Conservation (phyloP, 1,284 basidiomycete genomes). For the Trametes pubescens region DNA sequence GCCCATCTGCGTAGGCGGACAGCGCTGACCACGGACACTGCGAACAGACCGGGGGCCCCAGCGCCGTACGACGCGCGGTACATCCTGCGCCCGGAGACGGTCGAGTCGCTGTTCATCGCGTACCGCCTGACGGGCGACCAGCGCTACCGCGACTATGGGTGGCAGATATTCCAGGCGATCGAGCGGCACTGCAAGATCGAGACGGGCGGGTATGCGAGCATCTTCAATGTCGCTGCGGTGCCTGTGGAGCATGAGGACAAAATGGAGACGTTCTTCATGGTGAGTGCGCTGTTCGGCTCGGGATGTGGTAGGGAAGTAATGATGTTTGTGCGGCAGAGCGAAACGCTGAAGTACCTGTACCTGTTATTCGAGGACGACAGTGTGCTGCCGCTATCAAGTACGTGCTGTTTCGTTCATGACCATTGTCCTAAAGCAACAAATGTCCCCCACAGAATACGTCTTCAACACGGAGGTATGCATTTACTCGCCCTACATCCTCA, state of each 20-base stretch:
- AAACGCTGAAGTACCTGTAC: slow-evolving; percentile 96
- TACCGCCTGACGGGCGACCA: slow-evolving; percentile 86
- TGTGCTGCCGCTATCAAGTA: slow-evolving; percentile 78
- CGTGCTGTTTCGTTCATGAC: slow-evolving; percentile 41
- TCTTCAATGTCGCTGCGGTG: slow-evolving; percentile 84
- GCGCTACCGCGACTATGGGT: slow-evolving; percentile 85
- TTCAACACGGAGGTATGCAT: slow-evolving; percentile 88
- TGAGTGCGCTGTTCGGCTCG: slow-evolving; percentile 44
- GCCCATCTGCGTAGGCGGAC: background rate
- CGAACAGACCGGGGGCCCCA: slow-evolving; percentile 53
- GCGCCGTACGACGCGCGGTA: slow-evolving; percentile 87
- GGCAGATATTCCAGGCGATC: slow-evolving; percentile 93
- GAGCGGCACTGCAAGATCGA: slow-evolving; percentile 81
- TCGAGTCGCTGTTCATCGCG: slow-evolving; percentile 93
- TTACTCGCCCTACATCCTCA: slow-evolving; percentile 1
- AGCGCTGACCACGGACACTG: background rate
- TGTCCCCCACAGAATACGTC: slow-evolving; percentile 72
- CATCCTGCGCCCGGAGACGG: slow-evolving; percentile 92
- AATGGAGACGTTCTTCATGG: slow-evolving; percentile 96
- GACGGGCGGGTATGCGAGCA: slow-evolving; percentile 84
- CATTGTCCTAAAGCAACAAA: background rate
- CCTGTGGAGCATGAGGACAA: slow-evolving; percentile 80
- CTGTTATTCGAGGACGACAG: slow-evolving; percentile 84
- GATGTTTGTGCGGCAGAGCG: slow-evolving; percentile 59
- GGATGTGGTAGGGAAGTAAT: background rate